A percentile compares a stretch with the other conserved stretches of the same genome.
Evolutionary conservation across 345 rosid genomes (phyloP).

Genomic region (Lepidium sativum): DNA sequence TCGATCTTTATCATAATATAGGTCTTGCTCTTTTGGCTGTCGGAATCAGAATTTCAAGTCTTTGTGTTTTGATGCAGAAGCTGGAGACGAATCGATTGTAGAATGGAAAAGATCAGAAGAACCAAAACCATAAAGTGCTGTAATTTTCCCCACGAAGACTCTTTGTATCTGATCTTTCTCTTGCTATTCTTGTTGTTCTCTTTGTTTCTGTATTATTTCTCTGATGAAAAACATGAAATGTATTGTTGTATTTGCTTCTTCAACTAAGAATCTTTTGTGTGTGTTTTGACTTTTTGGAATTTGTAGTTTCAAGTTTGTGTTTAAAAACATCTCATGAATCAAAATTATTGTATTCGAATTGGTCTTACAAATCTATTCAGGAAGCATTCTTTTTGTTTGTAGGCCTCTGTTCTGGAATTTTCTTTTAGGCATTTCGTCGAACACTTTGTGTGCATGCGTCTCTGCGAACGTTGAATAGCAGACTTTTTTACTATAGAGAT

Average conservation of each 20-base stretch:
- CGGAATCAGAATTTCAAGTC: too few species aligned
- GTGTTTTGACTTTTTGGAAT: background rate
- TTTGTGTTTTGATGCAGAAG: constrained; percentile 20
- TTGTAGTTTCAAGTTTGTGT: constrained; percentile 3
- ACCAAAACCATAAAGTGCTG: background rate
- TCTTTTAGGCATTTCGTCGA: background rate
- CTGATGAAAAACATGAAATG: background rate
- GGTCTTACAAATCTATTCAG: background rate
- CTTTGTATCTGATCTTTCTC: background rate
- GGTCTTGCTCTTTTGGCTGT: too few species aligned
- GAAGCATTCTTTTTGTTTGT: background rate
- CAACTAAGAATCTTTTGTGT: background rate
- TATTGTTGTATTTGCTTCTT: background rate
- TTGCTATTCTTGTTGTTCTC: background rate
- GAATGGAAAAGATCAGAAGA: constrained; percentile 23
- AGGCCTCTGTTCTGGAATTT: background rate
- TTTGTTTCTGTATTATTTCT: background rate
- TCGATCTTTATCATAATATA: too few species aligned
- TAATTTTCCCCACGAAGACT: background rate
- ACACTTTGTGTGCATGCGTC: background rate
- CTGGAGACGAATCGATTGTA: constrained; percentile 35
- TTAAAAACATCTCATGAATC: background rate
- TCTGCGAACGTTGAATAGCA: background rate
- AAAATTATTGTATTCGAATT: background rate
- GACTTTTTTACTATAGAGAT: background rate